Base-by-base conservation (phyloP, 495 filamentous ascomycete genomes). In the Podospora fimiseda region DNA sequence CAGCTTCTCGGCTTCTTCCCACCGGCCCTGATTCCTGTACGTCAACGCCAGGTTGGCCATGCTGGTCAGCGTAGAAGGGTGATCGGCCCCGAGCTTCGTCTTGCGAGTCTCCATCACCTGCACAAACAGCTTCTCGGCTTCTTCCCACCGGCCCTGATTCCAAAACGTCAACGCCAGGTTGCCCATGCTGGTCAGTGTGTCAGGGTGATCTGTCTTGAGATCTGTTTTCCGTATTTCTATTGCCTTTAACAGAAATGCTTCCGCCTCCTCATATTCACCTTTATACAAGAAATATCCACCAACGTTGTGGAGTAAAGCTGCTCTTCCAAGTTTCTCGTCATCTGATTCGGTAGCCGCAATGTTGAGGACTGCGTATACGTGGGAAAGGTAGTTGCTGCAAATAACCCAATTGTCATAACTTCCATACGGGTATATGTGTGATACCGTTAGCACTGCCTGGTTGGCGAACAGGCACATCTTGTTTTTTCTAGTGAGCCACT, bases 41-140 rank as follows among this genome's bases (percentile, higher is more conserved):
- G 60, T 72, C n/a, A 11, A 58, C 11, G 70, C 70, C 2, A 78
- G 61, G 52, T 75, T 73, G 18, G 20, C 45, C 63, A 76, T 76
- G 33, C 58, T 69, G 0, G 27, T 61, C 48, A 77, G 50, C 14
- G 69, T 76, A 19, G 53, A 7, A n/a, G 70, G 69, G 67, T 78
- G 70, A 21, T 73, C 63, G 11, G 42, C 36, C 2, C 76, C 69
- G 7, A 75, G 52, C 27, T 59, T 37, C 53, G n/a, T 60, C 52
- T 63, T 66, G 0, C 43, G 55, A 1, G 47, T 62, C 47, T 71
- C 61, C n/a, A 77, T 18, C 14, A 67, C 66, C 50, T 65, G 59
- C 7, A 61, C 45, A 11, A 62, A 8, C 39, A 55, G 46, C n/a
- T 9, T 11, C 46, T 72, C 68, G 1, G 71, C 74, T 44, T 76